These are phyloP conservation scores for Calcarisporium arbuscula DNA, from an alignment of 2,329 filamentous ascomycete genomes.

Conservation along the genomic window DNA sequence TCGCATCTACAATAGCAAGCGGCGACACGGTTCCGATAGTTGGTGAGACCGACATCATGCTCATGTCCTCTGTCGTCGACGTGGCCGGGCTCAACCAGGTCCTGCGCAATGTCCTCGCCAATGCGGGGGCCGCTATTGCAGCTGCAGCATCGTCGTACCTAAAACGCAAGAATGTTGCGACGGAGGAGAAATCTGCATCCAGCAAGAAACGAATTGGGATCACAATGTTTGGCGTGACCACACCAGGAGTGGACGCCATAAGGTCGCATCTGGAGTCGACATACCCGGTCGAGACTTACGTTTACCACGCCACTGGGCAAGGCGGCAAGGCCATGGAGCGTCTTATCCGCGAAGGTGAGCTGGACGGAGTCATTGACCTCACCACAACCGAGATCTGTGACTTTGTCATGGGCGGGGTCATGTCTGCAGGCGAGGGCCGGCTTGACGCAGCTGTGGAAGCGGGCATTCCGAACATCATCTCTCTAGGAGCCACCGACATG, in stretches of 20 bases:
- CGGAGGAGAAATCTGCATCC: conserved; percentile 1
- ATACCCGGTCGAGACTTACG: conserved; percentile 48
- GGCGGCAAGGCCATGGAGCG: conserved; percentile 66
- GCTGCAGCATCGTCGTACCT: conserved; percentile 49
- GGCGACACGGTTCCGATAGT: conserved; percentile 60
- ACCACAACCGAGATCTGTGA: conserved; percentile 67
- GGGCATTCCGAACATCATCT: conserved; percentile 49
- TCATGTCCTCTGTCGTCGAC: conserved; percentile 68
- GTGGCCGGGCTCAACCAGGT: conserved; percentile 59
- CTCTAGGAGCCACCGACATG: conserved; percentile 52
- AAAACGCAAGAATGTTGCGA: conserved; percentile 4
- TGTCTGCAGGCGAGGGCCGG: conserved; percentile 51
- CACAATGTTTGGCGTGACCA: conserved; percentile 73
- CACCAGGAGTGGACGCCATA: conserved; percentile 53
- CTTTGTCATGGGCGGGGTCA: conserved; percentile 53
- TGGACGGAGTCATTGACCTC: conserved; percentile 64
- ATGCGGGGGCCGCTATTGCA: conserved; percentile 55
- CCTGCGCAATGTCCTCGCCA: conserved; percentile 50
- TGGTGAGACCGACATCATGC: conserved; percentile 60
- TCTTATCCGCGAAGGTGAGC: conserved; percentile 46
- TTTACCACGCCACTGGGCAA: conserved; percentile 65
- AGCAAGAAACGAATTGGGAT: conserved; percentile 49
- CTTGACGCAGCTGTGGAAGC: conserved; percentile 50
- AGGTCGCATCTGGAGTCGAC: conserved; percentile 41
- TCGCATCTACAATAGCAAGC: conserved; percentile 64